Evolutionary conservation across 139 green algal species (phyloP), one percentile per base, ranked within the genome.

Genomic region (Penium margaritaceum): DNA sequence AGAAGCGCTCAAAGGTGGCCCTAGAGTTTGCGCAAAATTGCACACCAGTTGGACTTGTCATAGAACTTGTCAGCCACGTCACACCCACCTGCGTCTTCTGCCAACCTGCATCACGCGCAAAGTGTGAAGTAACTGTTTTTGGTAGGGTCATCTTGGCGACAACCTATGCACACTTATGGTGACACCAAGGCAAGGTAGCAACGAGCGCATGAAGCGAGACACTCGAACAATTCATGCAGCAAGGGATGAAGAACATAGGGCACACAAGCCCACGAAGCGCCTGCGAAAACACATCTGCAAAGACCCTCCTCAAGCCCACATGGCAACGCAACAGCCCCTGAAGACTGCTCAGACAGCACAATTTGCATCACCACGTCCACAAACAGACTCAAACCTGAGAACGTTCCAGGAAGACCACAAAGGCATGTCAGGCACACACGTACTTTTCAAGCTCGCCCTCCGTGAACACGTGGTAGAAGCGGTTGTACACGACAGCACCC

Each of bases 391-490:
- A 34, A 24, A 19, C 5, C 15, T 53, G 12, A 53, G 12, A n/a
- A n/a, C n/a, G n/a, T n/a, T n/a, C n/a, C 6, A 24, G 3, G 21
- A 24, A 58, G 46, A 21, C 27, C 46, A 24, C 46, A 30, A 58
- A 15, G 46, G 6, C 5, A 71, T 71, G 30, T n/a, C n/a, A n/a
- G n/a, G n/a, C n/a, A n/a, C n/a, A 71, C 0, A 67, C 55, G 24
- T 55, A 82, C 67, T 69, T 72, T 39, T 82, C 67, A 21, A 82
- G 29, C 58, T 82, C 76, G 9, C 68, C 76, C 67, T 73, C 17
- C 2, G 27, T 30, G 33, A 79, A 99, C 27, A 98, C 81, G 81
- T 99, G 94, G 83, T 97, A 99, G 79, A 95, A 99, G 4, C 95
- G 83, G 71, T 95, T 85, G 78, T 91, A 95, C 66, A 96, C 88